Percentiles rank a stretch among this genome's conserved stretches.
These are phyloP conservation scores for Ministeria vibrans DNA, from an alignment of 78 protist genomes.

Conservation along the genomic window DNA sequence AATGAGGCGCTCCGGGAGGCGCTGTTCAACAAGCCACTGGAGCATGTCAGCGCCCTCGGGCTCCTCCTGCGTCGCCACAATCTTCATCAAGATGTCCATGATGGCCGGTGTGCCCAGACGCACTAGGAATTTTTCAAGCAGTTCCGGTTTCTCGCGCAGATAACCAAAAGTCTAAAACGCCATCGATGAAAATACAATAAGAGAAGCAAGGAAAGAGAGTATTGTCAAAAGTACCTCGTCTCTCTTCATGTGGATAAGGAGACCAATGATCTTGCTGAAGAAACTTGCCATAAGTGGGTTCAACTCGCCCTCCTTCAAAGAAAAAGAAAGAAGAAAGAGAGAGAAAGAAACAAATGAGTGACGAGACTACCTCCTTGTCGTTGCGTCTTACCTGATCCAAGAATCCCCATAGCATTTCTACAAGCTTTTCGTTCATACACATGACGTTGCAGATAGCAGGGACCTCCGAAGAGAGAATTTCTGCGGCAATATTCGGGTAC, in stretches of 20 bases:
- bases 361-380: too few species aligned
- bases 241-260: neutral
- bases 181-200: neutral
- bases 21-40: neutral
- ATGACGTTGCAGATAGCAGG: neutral
- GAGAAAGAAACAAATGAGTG: too few species aligned
- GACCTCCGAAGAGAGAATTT: neutral
- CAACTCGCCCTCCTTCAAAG: too few species aligned
- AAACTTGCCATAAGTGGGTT: slow-evolving; percentile 1
- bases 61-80: slow-evolving; percentile 42
- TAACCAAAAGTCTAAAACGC: slow-evolving; percentile 37
- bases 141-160: slow-evolving; percentile 35
- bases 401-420: neutral
- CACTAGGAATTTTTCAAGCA: slow-evolving; percentile 39
- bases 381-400: neutral
- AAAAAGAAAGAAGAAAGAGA: too few species aligned
- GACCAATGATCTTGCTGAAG: neutral
- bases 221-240: neutral
- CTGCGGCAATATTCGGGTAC: neutral
- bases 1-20: neutral
- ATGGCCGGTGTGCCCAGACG: slow-evolving; percentile 54
- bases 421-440: neutral
- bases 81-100: slow-evolving; percentile 47
- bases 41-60: slow-evolving; percentile 34
- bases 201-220: neutral